These are phyloP conservation scores for Podila horticola DNA, from an alignment of 192 early-diverging fungal genomes.

Conservation along the genomic window DNA sequence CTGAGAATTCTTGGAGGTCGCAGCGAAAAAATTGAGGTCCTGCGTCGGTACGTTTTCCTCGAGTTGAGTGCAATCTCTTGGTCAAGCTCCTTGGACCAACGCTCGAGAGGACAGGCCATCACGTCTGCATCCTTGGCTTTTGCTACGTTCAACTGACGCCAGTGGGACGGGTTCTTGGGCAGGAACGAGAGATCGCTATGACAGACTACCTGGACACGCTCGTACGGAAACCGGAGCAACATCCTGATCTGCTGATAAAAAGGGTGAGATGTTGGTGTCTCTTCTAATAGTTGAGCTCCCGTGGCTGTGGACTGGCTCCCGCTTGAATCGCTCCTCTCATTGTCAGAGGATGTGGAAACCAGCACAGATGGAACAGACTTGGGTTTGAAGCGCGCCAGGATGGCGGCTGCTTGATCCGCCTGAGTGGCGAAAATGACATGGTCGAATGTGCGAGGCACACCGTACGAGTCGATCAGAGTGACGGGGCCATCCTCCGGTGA, in stretches of 20 bases:
- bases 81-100: background rate
- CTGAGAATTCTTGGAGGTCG: background rate
- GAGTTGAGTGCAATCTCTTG: background rate
- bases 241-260: slow-evolving; percentile 51
- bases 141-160: slow-evolving; percentile 58
- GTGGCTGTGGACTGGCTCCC: slow-evolving; percentile 23
- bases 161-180: slow-evolving; percentile 44
- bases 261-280: slow-evolving; percentile 11
- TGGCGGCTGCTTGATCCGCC: slow-evolving; percentile 44
- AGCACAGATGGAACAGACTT: slow-evolving; percentile 22
- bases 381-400: slow-evolving; percentile 20
- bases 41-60: background rate
- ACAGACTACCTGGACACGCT: slow-evolving; percentile 57
- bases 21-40: background rate
- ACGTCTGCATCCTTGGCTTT: slow-evolving; percentile 35
- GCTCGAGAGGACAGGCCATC: slow-evolving; percentile 32
- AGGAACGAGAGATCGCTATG: slow-evolving; percentile 58
- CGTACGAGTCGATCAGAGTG: slow-evolving; percentile 29
- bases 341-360: slow-evolving; percentile 18
- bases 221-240: slow-evolving; percentile 55
- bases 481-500: slow-evolving; percentile 9
- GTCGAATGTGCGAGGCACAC: slow-evolving; percentile 23
- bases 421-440: slow-evolving; percentile 55
- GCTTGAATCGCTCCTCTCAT: slow-evolving; percentile 25
- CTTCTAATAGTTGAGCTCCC: slow-evolving; percentile 9